Percentiles rank a stretch among this genome's conserved stretches.
Evolutionary conservation across 371 early-diverging fungal species (phyloP).

Genomic region (Mortierella sp.): DNA sequence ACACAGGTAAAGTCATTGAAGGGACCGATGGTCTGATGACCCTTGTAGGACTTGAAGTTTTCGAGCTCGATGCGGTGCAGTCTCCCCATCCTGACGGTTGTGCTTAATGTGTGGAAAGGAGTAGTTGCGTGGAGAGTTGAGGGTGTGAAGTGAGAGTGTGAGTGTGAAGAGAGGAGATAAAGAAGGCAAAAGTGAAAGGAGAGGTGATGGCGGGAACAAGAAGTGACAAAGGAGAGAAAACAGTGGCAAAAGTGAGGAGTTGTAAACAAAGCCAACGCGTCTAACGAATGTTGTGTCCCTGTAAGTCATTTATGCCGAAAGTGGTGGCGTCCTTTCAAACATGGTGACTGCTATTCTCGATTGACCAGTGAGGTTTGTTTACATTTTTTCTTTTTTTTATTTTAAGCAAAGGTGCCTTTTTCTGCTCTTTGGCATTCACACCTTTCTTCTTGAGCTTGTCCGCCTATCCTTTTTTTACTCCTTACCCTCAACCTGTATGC

Average conservation of each 20-base stretch:
- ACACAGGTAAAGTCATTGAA: constrained; percentile 98
- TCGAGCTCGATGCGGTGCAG: constrained; percentile 94
- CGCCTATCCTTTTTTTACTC: neutral
- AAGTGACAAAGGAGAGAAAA: neutral
- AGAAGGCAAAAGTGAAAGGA: neutral
- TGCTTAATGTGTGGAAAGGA: neutral
- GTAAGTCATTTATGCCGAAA: neutral
- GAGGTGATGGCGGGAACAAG: neutral
- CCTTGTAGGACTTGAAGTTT: constrained; percentile 99
- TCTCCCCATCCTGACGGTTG: constrained; percentile 73
- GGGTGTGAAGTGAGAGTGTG: neutral
- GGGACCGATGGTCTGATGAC: constrained; percentile 94
- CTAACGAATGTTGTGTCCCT: neutral
- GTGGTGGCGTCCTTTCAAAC: neutral
- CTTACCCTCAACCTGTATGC: neutral
- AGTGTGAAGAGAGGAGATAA: neutral
- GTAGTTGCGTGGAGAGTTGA: neutral
- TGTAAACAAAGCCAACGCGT: constrained; percentile 18
- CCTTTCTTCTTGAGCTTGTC: neutral
- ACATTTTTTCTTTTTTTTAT: constrained; percentile 18
- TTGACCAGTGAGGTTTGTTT: constrained; percentile 15
- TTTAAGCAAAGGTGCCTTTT: neutral
- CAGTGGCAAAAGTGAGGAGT: constrained; percentile 21
- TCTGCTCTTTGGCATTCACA: neutral
- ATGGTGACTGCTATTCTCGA: constrained; percentile 7